Evolutionary conservation across 2,329 filamentous ascomycete genomes (phyloP), one percentile per base, ranked within the genome.

Genomic region (Raffaelea ambrosiae): DNA sequence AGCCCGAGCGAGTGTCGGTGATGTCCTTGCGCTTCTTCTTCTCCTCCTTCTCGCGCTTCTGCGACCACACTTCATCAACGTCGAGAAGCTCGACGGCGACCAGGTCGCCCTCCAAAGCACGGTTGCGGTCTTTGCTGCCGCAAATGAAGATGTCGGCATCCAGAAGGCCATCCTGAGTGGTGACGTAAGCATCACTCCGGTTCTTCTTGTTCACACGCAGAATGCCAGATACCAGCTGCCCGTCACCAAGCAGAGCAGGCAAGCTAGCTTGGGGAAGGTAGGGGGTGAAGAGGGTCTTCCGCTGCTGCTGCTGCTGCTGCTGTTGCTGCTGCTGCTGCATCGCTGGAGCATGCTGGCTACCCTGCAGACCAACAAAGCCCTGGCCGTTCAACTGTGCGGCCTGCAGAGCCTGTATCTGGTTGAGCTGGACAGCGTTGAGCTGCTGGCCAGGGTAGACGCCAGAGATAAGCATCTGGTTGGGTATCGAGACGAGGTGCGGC

Each of bases 21-120:
- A 96, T 95, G 61, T 98, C 93, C 75, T 98, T 98, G 66, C 93
- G 87, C 74, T 97, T 98, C 81, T 98, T 98, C 79, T 98, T 98
- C 66, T 98, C 93, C 69, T 98, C 93, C 66, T 98, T 98, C 67
- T 98, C 93, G 48, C 89, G 88, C 76, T 98, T 98, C 73, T 98
- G 93, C 21, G 85, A 81, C 93, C 93, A 98, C 3, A 98, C 93
- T 63, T 98, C 93, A 63, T 97, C 93, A 8, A 98, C 93, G 61
- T 98, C 91, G 45, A 98, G 81, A 42, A 98, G 82, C 68, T 98
- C 93, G 47, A 98, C 82, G 29, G 93, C 93, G 50, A 98, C 93
- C 48, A 95, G 77, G 64, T 98, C 93, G 50, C 93, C 93, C 65
- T 98, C 93, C 33, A 98, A 77, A 48, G 93, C 93, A 66, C 93